phyloP scores from a whole-genome alignment of 768 basidiomycete species.

The Auricularia sp. region DNA sequence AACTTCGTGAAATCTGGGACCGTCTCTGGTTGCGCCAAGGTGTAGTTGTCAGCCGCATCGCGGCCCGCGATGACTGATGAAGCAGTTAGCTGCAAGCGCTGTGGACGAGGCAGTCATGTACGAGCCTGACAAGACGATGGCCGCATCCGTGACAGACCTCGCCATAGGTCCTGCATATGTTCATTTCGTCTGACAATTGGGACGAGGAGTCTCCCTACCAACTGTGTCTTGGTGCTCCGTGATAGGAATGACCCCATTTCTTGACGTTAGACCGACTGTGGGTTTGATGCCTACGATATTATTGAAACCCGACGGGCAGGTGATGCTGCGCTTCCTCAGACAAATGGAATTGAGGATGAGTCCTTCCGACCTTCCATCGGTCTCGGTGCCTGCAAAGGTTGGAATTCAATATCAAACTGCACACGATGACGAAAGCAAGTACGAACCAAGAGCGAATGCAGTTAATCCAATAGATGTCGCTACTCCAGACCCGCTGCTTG shows the following conservation, averaged over 20 bases:
- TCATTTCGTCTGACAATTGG: neutral
- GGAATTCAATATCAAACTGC: too few relatives aligned
- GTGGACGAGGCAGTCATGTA: too few relatives aligned
- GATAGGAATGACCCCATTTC: conserved; percentile 34
- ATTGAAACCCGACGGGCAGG: conserved; percentile 30
- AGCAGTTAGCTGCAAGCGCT: neutral
- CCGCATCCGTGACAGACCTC: conserved; percentile 28
- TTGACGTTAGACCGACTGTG: conserved; percentile 30
- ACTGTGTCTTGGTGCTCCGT: conserved; percentile 31
- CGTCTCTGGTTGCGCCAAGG: conserved; percentile 31
- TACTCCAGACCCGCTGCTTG: conserved; percentile 49
- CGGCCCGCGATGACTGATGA: conserved; percentile 28
- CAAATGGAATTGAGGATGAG: conserved; percentile 7
- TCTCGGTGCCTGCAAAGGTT: conserved; percentile 29
- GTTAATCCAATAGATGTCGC: conserved; percentile 40
- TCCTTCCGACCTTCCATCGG: conserved; percentile 18
- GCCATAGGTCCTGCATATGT: conserved; percentile 16
- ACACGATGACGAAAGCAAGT: neutral
- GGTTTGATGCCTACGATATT: conserved; percentile 34
- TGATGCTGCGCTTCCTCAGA: conserved; percentile 22
- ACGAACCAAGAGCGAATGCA: conserved; percentile 22
- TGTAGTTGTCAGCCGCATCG: conserved; percentile 33
- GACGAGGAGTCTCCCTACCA: conserved; percentile 11
- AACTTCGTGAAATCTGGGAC: conserved; percentile 50
- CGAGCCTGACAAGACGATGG: conserved; percentile 20